Conservation (phyloP, 306 rosid species). For the Ormosia emarginata region DNA sequence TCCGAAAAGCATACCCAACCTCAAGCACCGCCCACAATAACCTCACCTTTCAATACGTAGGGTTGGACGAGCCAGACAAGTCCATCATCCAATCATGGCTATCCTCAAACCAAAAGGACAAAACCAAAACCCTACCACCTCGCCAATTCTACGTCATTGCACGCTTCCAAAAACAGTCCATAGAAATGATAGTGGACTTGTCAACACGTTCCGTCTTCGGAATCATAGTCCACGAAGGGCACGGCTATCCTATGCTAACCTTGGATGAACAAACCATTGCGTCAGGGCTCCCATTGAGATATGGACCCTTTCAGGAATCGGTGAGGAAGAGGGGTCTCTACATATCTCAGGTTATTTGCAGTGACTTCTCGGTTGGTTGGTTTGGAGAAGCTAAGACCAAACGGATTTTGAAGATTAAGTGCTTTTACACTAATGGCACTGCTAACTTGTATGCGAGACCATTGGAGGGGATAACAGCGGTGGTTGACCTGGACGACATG, state of each 20-base stretch:
- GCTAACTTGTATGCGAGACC: constrained; percentile 19
- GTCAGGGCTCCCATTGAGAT: background rate
- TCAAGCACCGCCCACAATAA: background rate
- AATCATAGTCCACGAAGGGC: constrained; percentile 17
- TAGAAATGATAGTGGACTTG: constrained; percentile 37
- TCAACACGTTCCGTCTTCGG: constrained; percentile 3
- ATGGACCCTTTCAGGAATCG: constrained; percentile 23
- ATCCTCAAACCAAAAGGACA: constrained; percentile 14
- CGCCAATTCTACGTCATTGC: constrained; percentile 41
- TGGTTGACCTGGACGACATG: constrained; percentile 22
- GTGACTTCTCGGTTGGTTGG: constrained; percentile 16
- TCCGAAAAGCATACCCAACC: background rate
- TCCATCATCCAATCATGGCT: constrained; percentile 32
- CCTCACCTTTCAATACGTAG: constrained; percentile 48
- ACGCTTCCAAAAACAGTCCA: constrained; percentile 27
- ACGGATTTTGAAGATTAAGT: constrained; percentile 4
- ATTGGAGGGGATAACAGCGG: constrained; percentile 18
- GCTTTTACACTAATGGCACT: constrained; percentile 1
- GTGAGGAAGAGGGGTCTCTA: constrained; percentile 16
- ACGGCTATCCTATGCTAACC: constrained; percentile 31
- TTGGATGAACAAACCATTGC: constrained; percentile 6
- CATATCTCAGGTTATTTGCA: constrained; percentile 12
- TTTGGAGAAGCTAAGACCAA: constrained; percentile 9
- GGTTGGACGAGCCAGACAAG: constrained; percentile 55
- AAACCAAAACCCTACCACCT: background rate